phyloP scores from a whole-genome alignment of 805 yeast species.

The Candida andamanensis region DNA sequence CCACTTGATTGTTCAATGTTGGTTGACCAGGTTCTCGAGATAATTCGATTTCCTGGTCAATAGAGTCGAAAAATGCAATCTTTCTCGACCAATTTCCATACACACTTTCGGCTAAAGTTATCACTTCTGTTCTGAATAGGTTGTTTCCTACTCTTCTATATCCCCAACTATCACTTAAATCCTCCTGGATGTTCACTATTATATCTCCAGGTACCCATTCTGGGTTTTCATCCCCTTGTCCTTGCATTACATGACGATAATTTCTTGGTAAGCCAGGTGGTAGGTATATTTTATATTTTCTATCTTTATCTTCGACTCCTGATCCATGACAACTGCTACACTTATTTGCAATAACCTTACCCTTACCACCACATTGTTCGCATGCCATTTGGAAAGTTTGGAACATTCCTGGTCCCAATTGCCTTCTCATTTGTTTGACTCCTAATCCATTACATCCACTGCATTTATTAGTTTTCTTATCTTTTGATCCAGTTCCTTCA shows the following conservation, averaged over 20 bases:
- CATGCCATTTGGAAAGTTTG: slow-evolving; percentile 80
- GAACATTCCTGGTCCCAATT: slow-evolving; percentile 85
- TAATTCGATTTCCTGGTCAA: slow-evolving; percentile 41
- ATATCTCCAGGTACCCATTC: slow-evolving; percentile 81
- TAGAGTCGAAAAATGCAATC: slow-evolving; percentile 62
- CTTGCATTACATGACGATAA: slow-evolving; percentile 52
- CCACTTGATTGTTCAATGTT: slow-evolving; percentile 66
- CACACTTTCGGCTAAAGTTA: slow-evolving; percentile 67
- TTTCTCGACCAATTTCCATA: slow-evolving; percentile 76
- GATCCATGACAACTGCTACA: slow-evolving; percentile 71
- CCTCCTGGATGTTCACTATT: slow-evolving; percentile 56
- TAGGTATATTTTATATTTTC: slow-evolving; percentile 57
- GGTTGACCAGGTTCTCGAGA: slow-evolving; percentile 47
- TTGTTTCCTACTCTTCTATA: slow-evolving; percentile 74
- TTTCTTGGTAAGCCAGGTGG: slow-evolving; percentile 68
- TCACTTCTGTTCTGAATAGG: slow-evolving; percentile 75
- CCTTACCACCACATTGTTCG: slow-evolving; percentile 76
- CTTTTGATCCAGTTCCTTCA: slow-evolving; percentile 80
- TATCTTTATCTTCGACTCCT: slow-evolving; percentile 51
- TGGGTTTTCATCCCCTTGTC: slow-evolving; percentile 83
- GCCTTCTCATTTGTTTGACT: slow-evolving; percentile 55
- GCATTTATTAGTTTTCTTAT: slow-evolving; percentile 67
- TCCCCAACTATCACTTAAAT: slow-evolving; percentile 59
- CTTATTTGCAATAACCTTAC: slow-evolving; percentile 55
- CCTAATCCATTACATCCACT: slow-evolving; percentile 73